phyloP scores from a whole-genome alignment of 805 yeast genomes.

The Candida stauntonica region DNA sequence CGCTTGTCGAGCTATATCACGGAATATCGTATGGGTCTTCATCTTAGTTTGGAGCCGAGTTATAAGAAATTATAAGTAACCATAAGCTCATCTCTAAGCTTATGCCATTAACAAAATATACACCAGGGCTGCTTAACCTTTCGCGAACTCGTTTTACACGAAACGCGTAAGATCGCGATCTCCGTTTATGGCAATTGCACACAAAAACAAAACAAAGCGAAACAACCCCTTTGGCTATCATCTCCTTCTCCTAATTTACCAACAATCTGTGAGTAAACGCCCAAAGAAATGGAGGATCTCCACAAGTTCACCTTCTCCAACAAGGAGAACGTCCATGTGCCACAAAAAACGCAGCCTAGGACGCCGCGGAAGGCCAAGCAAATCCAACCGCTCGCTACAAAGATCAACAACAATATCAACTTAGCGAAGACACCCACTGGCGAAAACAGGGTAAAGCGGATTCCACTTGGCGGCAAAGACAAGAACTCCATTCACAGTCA shows the following conservation, averaged over 20 bases:
- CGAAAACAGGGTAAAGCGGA: slow-evolving; percentile 13
- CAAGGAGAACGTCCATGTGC: slow-evolving; percentile 13
- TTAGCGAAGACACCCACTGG: neutral
- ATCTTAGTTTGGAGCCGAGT: neutral
- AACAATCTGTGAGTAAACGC: neutral
- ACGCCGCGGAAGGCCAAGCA: too few species aligned
- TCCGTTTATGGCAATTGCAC: too few species aligned
- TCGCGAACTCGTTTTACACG: too few species aligned
- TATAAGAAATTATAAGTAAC: too few species aligned
- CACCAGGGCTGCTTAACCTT: too few species aligned
- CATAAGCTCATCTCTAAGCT: neutral
- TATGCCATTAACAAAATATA: neutral
- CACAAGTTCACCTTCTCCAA: slow-evolving; percentile 8
- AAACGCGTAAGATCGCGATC: too few species aligned
- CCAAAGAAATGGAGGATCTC: slow-evolving; percentile 2
- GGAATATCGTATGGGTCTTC: neutral
- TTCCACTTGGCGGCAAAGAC: slow-evolving; percentile 28
- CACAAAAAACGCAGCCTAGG: slow-evolving; percentile 9
- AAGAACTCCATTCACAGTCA: slow-evolving; percentile 10
- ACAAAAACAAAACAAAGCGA: neutral
- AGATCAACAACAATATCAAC: slow-evolving; percentile 2
- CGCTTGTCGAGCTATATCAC: slow-evolving; percentile 3
- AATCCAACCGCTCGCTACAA: too few species aligned
- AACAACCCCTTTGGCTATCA: too few species aligned
- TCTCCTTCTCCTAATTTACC: too few species aligned